Evolutionary conservation across 2,329 filamentous ascomycete species (phyloP), one percentile per base, ranked within the genome.

Genomic region (Juglanconis juglandina): DNA sequence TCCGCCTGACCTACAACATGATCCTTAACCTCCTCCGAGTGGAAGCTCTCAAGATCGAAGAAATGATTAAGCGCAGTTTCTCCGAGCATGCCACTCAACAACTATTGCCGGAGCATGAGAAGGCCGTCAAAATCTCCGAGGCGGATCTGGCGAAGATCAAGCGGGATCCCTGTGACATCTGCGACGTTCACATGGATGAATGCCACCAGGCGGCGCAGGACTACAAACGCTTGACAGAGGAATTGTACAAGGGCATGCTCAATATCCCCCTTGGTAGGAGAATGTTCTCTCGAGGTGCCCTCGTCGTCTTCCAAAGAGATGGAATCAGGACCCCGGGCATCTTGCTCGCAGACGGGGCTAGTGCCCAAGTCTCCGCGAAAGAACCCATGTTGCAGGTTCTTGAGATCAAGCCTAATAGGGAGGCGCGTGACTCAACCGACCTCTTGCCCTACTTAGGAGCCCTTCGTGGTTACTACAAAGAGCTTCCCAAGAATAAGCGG

Each of bases 11-110:
- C 0, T 99, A 99, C 80, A 99, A 98, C 76, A 99, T 99, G 95
- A 99, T 99, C 63, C 79, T 99, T 35, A 99, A 98, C 70, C 80
- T 99, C 37, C 81, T 99, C 53, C 89, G 95, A 41, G 95, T 99
- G 2, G 95, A 99, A 74, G 95, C 95, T 2, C 77, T 99, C 66
- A 98, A 97, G 78, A 98, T 99, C 67, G 95, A 99, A 73, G 95
- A 99, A 76, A 99, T 99, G 95, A 99, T 99, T 79, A 99, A 99
- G 82, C 89, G 95, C 66, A 97, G 93, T 73, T 99, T 99, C 80
- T 97, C 94, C 56, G 95, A 99, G 74, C 95, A 99, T 75, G 94
- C 94, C 32, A 98, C 94, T 0, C 95, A 99, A 71, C 93, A 96
- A 64, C 77, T 98, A 11, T 80, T 98, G 1, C 95, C 95, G 0